phyloP scores from a whole-genome alignment of 1,139 yeast species.

The Sugiyamaella castrensis region DNA sequence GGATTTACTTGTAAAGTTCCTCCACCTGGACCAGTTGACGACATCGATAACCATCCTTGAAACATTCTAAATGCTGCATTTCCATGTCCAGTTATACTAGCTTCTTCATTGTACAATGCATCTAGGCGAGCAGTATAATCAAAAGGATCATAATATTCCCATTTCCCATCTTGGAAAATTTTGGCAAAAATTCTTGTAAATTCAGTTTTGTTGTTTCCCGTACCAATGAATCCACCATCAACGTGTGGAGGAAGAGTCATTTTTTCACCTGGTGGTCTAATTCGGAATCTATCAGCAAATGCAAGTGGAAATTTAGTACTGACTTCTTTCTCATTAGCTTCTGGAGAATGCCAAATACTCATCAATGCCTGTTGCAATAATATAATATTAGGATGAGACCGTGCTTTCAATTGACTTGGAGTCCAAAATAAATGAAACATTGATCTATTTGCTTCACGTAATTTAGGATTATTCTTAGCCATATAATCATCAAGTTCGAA shows the following conservation, averaged over 20 bases:
- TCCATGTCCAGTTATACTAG: slow-evolving; percentile 14
- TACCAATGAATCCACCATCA: slow-evolving; percentile 41
- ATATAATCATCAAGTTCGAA: slow-evolving; percentile 70
- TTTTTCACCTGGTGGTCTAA: slow-evolving; percentile 45
- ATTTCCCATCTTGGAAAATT: slow-evolving; percentile 38
- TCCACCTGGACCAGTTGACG: slow-evolving; percentile 42
- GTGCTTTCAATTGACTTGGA: slow-evolving; percentile 43
- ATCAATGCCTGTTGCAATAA: slow-evolving; percentile 37
- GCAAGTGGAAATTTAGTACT: slow-evolving; percentile 39
- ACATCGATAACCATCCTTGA: slow-evolving; percentile 50
- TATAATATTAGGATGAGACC: slow-evolving; percentile 44
- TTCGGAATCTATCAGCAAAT: slow-evolving; percentile 57
- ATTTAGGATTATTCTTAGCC: slow-evolving; percentile 28
- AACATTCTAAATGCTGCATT: slow-evolving; percentile 42
- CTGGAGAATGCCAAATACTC: slow-evolving; percentile 36
- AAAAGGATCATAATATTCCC: slow-evolving; percentile 50
- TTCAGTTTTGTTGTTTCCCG: slow-evolving; percentile 17
- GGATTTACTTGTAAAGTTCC: slow-evolving; percentile 48
- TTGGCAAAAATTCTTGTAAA: slow-evolving; percentile 15
- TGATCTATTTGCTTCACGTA: slow-evolving; percentile 18
- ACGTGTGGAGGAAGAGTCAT: slow-evolving; percentile 44
- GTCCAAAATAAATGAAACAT: slow-evolving; percentile 46
- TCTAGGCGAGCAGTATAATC: slow-evolving; percentile 41
- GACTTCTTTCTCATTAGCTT: slow-evolving; percentile 23
- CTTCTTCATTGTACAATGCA: slow-evolving; percentile 29